phyloP scores from a whole-genome alignment of 2,329 filamentous ascomycete genomes.

The Fusarium odoratissimum region DNA sequence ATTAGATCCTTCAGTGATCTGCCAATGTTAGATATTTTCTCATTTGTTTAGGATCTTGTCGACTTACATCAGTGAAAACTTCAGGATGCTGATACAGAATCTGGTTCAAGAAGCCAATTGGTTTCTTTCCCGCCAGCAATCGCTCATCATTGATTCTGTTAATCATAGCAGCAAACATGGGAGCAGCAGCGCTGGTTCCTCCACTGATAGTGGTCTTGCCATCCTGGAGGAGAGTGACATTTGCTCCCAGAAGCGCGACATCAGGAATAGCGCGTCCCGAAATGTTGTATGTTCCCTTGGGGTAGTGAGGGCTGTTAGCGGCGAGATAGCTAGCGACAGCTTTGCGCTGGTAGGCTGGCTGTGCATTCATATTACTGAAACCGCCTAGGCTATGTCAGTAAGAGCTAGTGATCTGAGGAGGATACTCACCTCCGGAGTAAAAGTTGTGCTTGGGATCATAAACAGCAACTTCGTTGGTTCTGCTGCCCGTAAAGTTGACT shows the following conservation, averaged over 20 bases:
- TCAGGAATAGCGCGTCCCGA: background rate
- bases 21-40: background rate
- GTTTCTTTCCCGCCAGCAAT: background rate
- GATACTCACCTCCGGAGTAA: background rate
- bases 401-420: no score
- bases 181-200: background rate
- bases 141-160: conserved; percentile 3
- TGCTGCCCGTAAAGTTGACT: background rate
- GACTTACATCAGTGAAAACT: background rate
- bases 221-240: background rate
- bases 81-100: conserved; percentile 3
- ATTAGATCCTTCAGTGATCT: background rate
- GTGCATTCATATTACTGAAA: background rate
- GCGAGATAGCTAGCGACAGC: background rate
- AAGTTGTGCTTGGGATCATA: conserved; percentile 8
- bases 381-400: background rate
- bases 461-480: background rate
- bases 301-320: background rate
- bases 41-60: fast-evolving
- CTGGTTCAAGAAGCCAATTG: conserved; percentile 1
- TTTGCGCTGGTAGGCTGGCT: background rate
- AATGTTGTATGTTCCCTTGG: conserved; percentile 3
- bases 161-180: background rate
- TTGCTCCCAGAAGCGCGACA: background rate
- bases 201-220: background rate